A percentile compares a stretch with the other conserved stretches of the same genome.
Evolutionary conservation across 805 yeast genomes (phyloP).

Genomic region (Teunomyces aglyptinius): DNA sequence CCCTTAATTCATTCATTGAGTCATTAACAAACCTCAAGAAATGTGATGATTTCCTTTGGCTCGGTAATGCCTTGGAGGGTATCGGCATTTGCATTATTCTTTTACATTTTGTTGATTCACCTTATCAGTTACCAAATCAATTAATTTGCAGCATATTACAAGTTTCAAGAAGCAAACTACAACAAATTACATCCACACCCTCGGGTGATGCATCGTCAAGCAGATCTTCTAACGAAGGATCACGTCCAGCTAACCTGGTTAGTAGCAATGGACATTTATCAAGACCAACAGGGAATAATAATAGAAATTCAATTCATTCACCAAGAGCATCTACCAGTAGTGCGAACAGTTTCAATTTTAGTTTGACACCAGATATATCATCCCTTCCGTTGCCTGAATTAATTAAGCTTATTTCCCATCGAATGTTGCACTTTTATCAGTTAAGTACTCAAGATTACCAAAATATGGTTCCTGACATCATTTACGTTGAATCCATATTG

Average conservation of each 20-base stretch:
- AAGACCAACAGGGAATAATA: conserved; percentile 4
- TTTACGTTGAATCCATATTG: conserved; percentile 68
- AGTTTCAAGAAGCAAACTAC: conserved; percentile 24
- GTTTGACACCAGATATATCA: conserved; percentile 23
- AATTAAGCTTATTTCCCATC: conserved; percentile 27
- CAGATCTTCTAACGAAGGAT: conserved; percentile 3
- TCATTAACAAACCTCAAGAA: conserved; percentile 58
- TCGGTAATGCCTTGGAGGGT: conserved; percentile 84
- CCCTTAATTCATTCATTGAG: conserved; percentile 72
- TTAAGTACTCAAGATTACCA: conserved; percentile 55
- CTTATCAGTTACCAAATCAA: conserved; percentile 47
- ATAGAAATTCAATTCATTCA: conserved; percentile 15
- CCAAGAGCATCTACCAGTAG: conserved; percentile 37
- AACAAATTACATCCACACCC: conserved; percentile 14
- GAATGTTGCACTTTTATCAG: conserved; percentile 30
- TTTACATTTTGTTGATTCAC: conserved; percentile 53
- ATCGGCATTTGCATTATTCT: conserved; percentile 64
- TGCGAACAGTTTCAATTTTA: conserved; percentile 18
- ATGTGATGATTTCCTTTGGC: conserved; percentile 79
- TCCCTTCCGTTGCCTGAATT: conserved; percentile 31
- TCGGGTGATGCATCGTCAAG: conserved; percentile 6
- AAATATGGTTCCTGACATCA: conserved; percentile 80
- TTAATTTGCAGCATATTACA: conserved; percentile 34
- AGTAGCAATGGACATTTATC: not conserved
- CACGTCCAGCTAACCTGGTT: not conserved